phyloP scores from a whole-genome alignment of 139 green algal species.

The Chlorella ohadii region DNA sequence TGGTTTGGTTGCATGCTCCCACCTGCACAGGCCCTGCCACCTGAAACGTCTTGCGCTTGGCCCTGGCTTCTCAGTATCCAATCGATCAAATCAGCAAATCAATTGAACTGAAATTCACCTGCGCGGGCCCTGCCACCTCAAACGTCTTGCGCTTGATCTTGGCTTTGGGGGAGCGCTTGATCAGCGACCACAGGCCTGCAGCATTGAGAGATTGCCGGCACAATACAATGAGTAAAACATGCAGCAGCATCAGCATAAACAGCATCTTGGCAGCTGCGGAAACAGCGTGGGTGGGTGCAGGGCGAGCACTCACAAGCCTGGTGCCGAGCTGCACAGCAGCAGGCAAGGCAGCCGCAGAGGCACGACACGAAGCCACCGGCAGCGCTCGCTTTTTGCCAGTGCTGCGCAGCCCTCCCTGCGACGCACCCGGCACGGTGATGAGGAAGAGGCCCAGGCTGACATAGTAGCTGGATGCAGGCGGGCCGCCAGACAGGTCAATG shows the following conservation, averaged over 20 bases:
- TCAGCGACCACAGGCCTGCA: conserved; percentile 88
- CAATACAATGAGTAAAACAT: no score
- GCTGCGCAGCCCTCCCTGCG: background rate
- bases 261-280: no score
- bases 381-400: background rate
- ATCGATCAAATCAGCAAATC: no score
- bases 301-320: no score
- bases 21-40: conserved; percentile 70
- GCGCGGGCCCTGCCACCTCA: conserved; percentile 76
- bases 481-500: conserved; percentile 12
- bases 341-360: no score
- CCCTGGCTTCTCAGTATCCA: no score
- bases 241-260: no score
- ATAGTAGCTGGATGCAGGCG: conserved; percentile 72
- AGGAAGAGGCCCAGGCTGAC: conserved; percentile 90
- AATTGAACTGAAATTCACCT: background rate
- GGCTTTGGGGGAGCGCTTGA: conserved; percentile 89
- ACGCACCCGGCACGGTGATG: conserved; percentile 71
- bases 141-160: conserved; percentile 81
- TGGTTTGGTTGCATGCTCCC: no score
- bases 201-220: no score
- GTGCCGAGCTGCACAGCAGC: no score
- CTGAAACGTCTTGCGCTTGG: conserved; percentile 82
- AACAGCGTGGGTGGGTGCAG: no score
- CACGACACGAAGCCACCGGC: no score